phyloP scores from a whole-genome alignment of 345 rosid genomes.

The Syzygium aqueum region DNA sequence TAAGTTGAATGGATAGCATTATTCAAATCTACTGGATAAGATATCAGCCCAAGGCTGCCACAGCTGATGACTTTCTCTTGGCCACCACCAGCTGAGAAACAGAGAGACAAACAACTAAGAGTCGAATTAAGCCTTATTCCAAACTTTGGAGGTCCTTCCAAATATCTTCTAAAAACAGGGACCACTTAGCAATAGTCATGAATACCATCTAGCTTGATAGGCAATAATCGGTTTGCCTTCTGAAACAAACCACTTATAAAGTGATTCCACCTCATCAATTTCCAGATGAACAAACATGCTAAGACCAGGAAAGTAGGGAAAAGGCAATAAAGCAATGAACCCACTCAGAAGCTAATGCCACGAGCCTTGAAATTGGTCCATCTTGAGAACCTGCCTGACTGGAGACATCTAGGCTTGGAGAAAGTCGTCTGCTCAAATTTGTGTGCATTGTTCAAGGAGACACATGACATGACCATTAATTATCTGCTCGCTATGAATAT shows the following conservation, averaged over 20 bases:
- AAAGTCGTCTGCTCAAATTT: background rate
- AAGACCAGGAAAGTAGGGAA: background rate
- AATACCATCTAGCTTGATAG: background rate
- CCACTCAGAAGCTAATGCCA: background rate
- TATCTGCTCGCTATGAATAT: background rate
- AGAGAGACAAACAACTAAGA: background rate
- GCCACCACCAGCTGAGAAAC: background rate
- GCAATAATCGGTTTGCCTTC: background rate
- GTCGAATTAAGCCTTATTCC: background rate
- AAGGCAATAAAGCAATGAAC: background rate
- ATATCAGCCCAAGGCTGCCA: background rate
- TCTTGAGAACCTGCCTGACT: background rate
- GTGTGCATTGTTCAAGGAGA: background rate
- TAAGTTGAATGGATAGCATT: background rate
- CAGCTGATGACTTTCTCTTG: background rate
- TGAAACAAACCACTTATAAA: background rate
- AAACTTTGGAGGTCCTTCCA: background rate
- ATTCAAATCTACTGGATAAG: background rate
- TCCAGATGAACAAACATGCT: background rate
- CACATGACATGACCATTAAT: background rate
- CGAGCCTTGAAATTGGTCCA: background rate
- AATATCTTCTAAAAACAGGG: background rate
- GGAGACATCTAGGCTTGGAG: background rate
- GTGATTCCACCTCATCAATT: background rate
- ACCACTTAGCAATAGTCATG: background rate